Base-by-base conservation (phyloP, 164 flowering plant genomes). In the Tetracentron sinense region DNA sequence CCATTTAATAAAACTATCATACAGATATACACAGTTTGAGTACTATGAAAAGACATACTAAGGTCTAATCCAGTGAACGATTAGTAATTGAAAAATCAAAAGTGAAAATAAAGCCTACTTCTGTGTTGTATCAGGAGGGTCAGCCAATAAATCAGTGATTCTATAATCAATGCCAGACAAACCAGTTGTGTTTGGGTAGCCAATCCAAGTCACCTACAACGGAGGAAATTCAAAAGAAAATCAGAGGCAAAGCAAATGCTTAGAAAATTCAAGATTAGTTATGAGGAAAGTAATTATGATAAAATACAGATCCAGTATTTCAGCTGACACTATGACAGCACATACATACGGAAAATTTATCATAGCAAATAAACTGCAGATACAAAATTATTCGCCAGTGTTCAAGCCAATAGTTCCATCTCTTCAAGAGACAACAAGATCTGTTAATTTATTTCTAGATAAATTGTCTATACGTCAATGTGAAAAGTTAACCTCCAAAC, bases 131-230 rank as follows among this genome's bases (percentile, higher is more conserved):
- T 80, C 79, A 60, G 83, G 90, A 66, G 92, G 90, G 64, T 94
- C 99, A 42, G 96, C 92, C 33, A 85, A 69, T 29, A 87, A 80
- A 87, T 94, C 99, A 21, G 94, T 84, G 67, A 94, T 84, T 71
- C 99, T 78, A 67, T 89, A 92, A 64, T 94, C 99, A 65, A 94
- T 92, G 61, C 90, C 74, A 42, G 97, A 97, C 72, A 94, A 81
- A 60, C 99, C 99, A 60, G 97, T 94, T 52, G 97, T 94, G 64
- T 94, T 94, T 59, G 99, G 99, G 72, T 94, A 94, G 55, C 99
- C 99, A 71, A 94, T 92, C 99, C 99, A 94, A 50, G 99, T 91
- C 48, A 87, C 99, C 99, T 94, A 62, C 51, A 68, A 67, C 57
- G 60, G 54, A 67, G 30, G 53, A 15, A 54, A 60, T 26, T 11